Evolutionary conservation across 73 alveolate genomes (phyloP).

Genomic region (Uronychia setigera): DNA sequence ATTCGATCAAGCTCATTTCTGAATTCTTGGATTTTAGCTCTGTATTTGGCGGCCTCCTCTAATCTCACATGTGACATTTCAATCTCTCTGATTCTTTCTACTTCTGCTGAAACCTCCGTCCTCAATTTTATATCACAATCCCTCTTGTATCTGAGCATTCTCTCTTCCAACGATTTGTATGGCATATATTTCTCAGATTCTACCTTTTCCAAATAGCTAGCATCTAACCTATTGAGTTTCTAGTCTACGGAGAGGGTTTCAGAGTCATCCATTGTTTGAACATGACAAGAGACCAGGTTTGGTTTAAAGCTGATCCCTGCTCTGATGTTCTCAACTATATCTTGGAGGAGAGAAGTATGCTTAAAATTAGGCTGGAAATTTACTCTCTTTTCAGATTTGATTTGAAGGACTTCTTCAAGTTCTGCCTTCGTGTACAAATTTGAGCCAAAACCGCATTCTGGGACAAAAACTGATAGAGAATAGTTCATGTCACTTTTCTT

Average conservation of each 20-base stretch:
- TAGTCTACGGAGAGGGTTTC: constrained; percentile 53
- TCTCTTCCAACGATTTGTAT: constrained; percentile 64
- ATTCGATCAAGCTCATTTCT: constrained; percentile 63
- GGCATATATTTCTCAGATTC: constrained; percentile 57
- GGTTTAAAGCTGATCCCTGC: constrained; percentile 26
- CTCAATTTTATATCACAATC: constrained; percentile 56
- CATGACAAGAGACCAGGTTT: constrained; percentile 27
- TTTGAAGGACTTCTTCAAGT: constrained; percentile 42
- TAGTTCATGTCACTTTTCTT: constrained; percentile 53
- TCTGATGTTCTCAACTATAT: constrained; percentile 41
- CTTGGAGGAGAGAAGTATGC: constrained; percentile 43
- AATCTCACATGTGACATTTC: constrained; percentile 55
- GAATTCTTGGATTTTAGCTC: constrained; percentile 58
- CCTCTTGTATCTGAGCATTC: constrained; percentile 63
- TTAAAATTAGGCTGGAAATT: background rate
- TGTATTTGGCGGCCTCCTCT: constrained; percentile 68
- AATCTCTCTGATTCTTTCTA: constrained; percentile 59
- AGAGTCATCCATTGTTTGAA: constrained; percentile 62
- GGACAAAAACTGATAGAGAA: constrained; percentile 67
- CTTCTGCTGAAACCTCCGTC: constrained; percentile 60
- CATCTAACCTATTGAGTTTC: constrained; percentile 52
- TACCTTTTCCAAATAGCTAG: constrained; percentile 20
- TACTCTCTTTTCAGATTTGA: constrained; percentile 29
- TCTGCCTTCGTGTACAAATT: constrained; percentile 51
- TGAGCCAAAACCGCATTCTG: constrained; percentile 69